A percentile compares a stretch with the other conserved stretches of the same genome.
phyloP scores from a whole-genome alignment of 208 protist genomes.

The Wallacemonas sp. region DNA sequence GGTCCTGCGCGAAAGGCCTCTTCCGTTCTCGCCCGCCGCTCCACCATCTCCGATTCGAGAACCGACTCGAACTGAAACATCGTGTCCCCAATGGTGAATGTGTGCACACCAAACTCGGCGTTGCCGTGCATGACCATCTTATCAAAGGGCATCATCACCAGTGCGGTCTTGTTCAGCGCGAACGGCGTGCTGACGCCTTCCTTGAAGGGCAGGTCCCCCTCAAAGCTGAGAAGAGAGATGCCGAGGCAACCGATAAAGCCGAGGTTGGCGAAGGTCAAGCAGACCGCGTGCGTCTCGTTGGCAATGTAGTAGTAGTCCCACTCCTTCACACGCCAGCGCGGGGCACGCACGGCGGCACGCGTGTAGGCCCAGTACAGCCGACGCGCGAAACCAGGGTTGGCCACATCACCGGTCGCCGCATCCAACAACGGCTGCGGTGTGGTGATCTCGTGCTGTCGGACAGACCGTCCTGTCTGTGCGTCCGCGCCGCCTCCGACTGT shows the following conservation, averaged over 20 bases:
- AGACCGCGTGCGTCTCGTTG: background rate
- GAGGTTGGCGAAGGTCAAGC: background rate
- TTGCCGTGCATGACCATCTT: background rate
- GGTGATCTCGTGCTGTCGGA: background rate
- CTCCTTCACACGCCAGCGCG: background rate
- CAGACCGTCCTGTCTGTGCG: too few relatives aligned
- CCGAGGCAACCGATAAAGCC: background rate
- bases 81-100: background rate
- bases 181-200: constrained; percentile 2
- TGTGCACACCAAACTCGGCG: background rate
- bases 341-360: background rate
- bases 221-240: background rate
- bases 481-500: too few relatives aligned
- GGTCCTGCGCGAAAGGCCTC: too few relatives aligned
- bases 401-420: background rate
- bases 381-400: background rate
- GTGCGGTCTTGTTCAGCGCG: background rate
- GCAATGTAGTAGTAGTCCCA: constrained; percentile 7
- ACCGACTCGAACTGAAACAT: background rate
- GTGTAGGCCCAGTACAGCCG: background rate
- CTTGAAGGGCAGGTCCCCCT: background rate
- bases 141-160: background rate
- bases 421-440: background rate
- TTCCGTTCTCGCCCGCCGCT: background rate
- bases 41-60: background rate